These are phyloP conservation scores for Brassica cretica DNA, from an alignment of 345 rosid genomes.

Conservation along the genomic window DNA sequence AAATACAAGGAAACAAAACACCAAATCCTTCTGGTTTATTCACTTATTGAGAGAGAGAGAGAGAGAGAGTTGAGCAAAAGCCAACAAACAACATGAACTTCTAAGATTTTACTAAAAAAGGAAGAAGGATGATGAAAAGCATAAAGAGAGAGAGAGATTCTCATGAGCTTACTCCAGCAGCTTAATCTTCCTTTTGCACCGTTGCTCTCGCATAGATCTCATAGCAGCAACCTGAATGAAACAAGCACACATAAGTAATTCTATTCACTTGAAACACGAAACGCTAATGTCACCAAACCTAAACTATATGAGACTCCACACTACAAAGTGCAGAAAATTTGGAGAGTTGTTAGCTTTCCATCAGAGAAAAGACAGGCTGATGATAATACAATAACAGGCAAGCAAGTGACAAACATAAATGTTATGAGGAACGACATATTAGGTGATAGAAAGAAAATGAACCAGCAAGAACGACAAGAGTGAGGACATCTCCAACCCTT, in stretches of 20 bases:
- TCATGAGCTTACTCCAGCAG: slow-evolving; percentile 46
- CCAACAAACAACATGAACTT: slow-evolving; percentile 12
- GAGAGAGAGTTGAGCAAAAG: neutral
- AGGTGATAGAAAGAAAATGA: neutral
- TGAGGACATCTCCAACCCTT: neutral
- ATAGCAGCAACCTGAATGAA: slow-evolving; percentile 84
- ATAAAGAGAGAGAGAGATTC: neutral
- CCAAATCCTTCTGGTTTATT: slow-evolving; percentile 9
- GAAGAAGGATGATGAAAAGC: neutral
- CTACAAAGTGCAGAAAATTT: neutral
- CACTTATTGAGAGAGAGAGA: slow-evolving; percentile 16
- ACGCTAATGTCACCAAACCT: neutral
- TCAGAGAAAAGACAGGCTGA: neutral
- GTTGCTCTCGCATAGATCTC: slow-evolving; percentile 76
- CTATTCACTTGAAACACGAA: neutral
- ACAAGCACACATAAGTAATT: neutral
- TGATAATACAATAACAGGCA: too few species aligned
- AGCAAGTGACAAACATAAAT: neutral
- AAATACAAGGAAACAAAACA: neutral
- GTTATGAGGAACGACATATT: neutral
- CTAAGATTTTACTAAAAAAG: neutral
- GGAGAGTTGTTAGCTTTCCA: neutral
- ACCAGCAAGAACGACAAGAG: neutral
- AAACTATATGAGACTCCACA: neutral
- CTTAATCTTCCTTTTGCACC: slow-evolving; percentile 73